Percentiles rank a stretch among this genome's conserved stretches.
These are phyloP conservation scores for Prunus mira DNA, from an alignment of 306 rosid genomes.

Conservation along the genomic window DNA sequence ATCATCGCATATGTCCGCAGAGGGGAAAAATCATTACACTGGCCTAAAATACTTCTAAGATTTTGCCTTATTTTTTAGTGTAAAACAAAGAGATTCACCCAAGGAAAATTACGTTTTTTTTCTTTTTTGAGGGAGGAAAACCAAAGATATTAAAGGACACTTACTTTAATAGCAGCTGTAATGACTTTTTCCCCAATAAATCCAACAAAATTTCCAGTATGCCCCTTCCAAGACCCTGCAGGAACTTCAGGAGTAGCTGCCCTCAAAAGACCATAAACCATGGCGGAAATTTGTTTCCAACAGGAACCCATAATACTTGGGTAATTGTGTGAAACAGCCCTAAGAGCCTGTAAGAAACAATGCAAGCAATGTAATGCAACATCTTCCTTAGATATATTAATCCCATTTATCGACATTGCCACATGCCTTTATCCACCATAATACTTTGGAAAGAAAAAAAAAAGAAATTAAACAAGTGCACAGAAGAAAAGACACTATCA, in stretches of 20 bases:
- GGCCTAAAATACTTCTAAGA: not conserved
- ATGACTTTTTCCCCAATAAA: slow-evolving; percentile 60
- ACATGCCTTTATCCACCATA: not conserved
- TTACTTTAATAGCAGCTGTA: slow-evolving; percentile 68
- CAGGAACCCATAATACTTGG: slow-evolving; percentile 63
- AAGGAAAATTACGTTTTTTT: not conserved
- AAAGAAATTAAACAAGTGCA: not conserved
- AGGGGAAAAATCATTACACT: not conserved
- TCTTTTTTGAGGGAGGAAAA: not conserved
- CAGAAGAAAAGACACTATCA: not conserved
- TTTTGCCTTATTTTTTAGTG: slow-evolving; percentile 3
- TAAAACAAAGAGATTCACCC: not conserved
- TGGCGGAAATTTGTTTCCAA: slow-evolving; percentile 69
- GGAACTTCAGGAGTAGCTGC: slow-evolving; percentile 47
- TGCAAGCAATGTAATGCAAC: not conserved
- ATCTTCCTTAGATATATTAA: not conserved
- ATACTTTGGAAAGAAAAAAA: not conserved
- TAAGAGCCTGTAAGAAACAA: slow-evolving; percentile 63
- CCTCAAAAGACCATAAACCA: slow-evolving; percentile 49
- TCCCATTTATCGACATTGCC: not conserved
- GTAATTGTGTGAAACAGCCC: slow-evolving; percentile 78
- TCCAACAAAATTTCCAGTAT: slow-evolving; percentile 35
- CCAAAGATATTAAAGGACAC: not conserved
- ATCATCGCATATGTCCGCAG: not conserved
- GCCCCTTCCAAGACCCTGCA: slow-evolving; percentile 51